These are phyloP conservation scores for Corymbia maculata DNA, from an alignment of 345 rosid species.

Conservation along the genomic window DNA sequence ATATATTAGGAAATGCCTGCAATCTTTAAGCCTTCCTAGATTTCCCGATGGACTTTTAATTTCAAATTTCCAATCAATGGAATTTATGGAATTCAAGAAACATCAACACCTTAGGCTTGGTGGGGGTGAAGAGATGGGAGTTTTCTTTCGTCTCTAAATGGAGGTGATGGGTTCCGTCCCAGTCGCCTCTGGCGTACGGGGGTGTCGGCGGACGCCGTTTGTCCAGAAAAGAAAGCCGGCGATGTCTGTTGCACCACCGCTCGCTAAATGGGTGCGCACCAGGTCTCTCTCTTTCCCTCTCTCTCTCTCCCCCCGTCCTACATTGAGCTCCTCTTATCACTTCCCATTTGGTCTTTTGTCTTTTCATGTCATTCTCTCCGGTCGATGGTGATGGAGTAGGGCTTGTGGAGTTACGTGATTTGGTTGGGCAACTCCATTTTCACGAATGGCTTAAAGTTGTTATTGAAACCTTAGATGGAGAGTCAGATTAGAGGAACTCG, in stretches of 20 bases:
- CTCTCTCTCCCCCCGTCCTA: background rate
- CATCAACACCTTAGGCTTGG: too few relatives aligned
- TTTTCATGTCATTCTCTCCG: background rate
- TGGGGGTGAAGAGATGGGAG: background rate
- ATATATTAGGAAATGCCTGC: too few relatives aligned
- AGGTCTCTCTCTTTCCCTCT: slow-evolving; percentile 29
- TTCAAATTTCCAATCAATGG: too few relatives aligned
- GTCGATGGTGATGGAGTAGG: background rate
- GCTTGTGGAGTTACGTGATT: background rate
- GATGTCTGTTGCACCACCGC: slow-evolving; percentile 66
- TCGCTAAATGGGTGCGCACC: slow-evolving; percentile 43
- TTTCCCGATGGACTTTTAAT: too few relatives aligned
- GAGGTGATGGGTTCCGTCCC: slow-evolving; percentile 58
- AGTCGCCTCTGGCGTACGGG: too few relatives aligned
- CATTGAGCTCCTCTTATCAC: background rate
- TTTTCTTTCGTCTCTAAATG: background rate
- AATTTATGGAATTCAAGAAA: too few relatives aligned
- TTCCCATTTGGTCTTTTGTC: background rate
- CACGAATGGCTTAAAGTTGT: background rate
- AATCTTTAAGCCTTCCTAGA: too few relatives aligned
- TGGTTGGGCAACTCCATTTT: background rate
- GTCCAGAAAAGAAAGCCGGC: slow-evolving; percentile 80
- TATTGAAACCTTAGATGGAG: background rate
- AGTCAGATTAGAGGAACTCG: background rate
- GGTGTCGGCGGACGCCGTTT: slow-evolving; percentile 18